Evolutionary conservation across 2,329 filamentous ascomycete species (phyloP).

Genomic region (Nemania sp.): DNA sequence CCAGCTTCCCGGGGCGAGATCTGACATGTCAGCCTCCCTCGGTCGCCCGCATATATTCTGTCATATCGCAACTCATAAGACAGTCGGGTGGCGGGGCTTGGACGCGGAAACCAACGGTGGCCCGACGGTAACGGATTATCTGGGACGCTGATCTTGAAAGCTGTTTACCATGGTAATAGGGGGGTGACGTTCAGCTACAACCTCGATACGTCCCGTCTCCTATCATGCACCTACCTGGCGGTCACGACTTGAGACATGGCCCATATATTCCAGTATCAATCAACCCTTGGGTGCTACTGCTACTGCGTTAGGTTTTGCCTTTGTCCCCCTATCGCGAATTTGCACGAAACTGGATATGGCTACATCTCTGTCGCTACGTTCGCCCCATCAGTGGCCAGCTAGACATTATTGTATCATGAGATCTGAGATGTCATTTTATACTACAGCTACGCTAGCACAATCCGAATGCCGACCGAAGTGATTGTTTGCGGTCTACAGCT

Average conservation of each 20-base stretch:
- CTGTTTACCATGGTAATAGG: slow-evolving; percentile 22
- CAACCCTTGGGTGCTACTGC: background rate
- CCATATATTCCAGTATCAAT: slow-evolving; percentile 2
- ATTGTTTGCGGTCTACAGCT: slow-evolving; percentile 15
- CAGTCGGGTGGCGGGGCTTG: slow-evolving; percentile 4
- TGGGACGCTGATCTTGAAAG: background rate
- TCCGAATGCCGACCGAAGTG: slow-evolving; percentile 4
- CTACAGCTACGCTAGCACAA: background rate
- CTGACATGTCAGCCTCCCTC: slow-evolving; percentile 37
- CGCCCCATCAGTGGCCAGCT: background rate
- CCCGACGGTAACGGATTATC: slow-evolving; percentile 22
- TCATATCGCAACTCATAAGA: slow-evolving; percentile 7
- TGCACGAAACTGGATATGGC: background rate
- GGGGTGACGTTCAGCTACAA: slow-evolving; percentile 18
- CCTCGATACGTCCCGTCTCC: slow-evolving; percentile 10
- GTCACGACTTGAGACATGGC: slow-evolving; percentile 2
- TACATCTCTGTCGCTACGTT: background rate
- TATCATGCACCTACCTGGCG: too few species aligned
- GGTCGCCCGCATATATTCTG: slow-evolving; percentile 30
- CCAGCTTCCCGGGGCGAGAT: slow-evolving; percentile 30
- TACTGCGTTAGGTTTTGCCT: background rate
- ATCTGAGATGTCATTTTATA: slow-evolving; percentile 5
- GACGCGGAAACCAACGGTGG: slow-evolving; percentile 22
- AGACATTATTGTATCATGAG: slow-evolving; percentile 5
- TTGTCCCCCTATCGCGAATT: background rate